Evolutionary conservation across 75 land plant genomes (phyloP), one percentile per base, ranked within the genome.

Genomic region (Selaginella moellendorffii): DNA sequence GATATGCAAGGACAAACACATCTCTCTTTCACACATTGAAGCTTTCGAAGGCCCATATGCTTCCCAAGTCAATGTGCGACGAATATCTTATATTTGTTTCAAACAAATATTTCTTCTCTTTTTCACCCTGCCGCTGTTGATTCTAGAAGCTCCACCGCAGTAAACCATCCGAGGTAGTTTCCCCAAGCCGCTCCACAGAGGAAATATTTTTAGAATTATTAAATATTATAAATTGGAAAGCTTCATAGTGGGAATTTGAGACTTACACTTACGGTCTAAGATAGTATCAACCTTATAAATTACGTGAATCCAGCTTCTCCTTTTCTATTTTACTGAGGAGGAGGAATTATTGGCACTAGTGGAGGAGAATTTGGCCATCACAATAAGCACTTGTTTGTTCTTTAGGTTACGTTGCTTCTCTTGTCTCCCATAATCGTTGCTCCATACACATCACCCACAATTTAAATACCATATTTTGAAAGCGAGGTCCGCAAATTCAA

Each of bases 351-450:
- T 36, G 46, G 46, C 46, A 36, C 46, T 36, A 36, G 46, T 36
- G 46, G 46, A n/a, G n/a, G n/a, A n/a, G 46, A 36, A 36, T 5
- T 5, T 36, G 46, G 46, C 46, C 46, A 36, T 36, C 46, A 36
- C 5, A 5, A 36, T 36, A 36, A 36, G 46, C 46, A 36, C 46
- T 36, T 5, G 10, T 36, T 5, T 14, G 5, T 36, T 36, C n/a
- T n/a, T n/a, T n/a, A n/a, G n/a, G 46, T 36, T 36, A 36, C 46
- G 46, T 36, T 36, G 46, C 46, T 36, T 36, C n/a, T n/a, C 46
- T 36, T 36, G 46, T 36, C 46, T 36, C 46, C 46, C 46, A 36
- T 36, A 36, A 36, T 5, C 46, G 46, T 36, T 36, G 46, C 46
- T 36, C 5, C 14, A 36, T 36, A 36, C 14, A 36, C 46, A 36